Conservation (phyloP, 1,139 yeast species). For the Magnusiomyces tetraspermus region DNA sequence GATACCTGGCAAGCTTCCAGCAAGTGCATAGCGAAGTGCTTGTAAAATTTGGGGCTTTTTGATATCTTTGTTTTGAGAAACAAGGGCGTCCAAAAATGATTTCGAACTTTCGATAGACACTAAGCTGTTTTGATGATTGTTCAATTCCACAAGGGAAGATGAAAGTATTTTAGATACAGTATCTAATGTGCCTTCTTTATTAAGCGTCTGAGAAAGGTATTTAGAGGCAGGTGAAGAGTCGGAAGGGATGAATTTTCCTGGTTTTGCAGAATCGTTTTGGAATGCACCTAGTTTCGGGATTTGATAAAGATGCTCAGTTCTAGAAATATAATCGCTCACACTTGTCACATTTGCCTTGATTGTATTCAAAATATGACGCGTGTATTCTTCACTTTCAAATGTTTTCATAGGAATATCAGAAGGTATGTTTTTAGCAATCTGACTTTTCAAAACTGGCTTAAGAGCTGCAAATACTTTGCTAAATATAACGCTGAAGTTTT, state of each 20-base stretch:
- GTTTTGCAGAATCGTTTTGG: neutral
- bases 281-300: slow-evolving; percentile 18
- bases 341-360: slow-evolving; percentile 19
- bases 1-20: slow-evolving; percentile 65
- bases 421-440: neutral
- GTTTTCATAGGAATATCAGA: slow-evolving; percentile 17
- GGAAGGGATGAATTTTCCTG: slow-evolving; percentile 11
- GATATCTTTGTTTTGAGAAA: neutral
- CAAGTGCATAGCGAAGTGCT: slow-evolving; percentile 57
- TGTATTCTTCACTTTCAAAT: slow-evolving; percentile 16
- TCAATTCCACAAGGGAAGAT: neutral
- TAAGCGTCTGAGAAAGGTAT: slow-evolving; percentile 4
- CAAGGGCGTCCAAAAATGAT: slow-evolving; percentile 6
- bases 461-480: neutral
- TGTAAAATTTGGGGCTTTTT: slow-evolving; percentile 40
- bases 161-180: neutral
- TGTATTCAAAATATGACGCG: slow-evolving; percentile 16
- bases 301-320: slow-evolving; percentile 18
- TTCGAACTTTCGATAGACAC: slow-evolving; percentile 1
- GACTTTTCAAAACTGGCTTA: neutral
- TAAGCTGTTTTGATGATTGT: neutral
- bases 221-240: slow-evolving; percentile 23
- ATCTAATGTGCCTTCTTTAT: neutral
- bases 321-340: slow-evolving; percentile 17
- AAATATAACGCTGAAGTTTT: neutral